Evolutionary conservation across 2,329 filamentous ascomycete genomes (phyloP).

Genomic region (Aspergillus ruber): DNA sequence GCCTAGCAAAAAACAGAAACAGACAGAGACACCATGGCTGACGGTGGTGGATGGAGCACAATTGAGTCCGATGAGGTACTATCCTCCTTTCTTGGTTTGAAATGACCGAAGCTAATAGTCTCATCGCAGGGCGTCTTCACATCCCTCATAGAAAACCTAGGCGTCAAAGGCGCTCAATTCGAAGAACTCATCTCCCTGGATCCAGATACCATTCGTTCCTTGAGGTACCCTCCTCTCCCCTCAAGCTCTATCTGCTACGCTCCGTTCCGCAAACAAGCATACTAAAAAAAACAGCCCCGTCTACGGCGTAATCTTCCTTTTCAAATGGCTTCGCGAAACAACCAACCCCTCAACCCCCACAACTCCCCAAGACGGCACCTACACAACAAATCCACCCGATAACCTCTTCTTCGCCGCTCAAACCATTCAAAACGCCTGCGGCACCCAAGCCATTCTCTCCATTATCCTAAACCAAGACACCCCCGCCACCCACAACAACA

Average conservation of each 20-base stretch:
- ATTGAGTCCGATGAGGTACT: conserved; percentile 94
- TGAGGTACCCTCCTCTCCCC: conserved; percentile 29
- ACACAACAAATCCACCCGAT: conserved; percentile 68
- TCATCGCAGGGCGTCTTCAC: conserved; percentile 79
- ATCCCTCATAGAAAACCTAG: conserved; percentile 85
- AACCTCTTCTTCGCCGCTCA: conserved; percentile 90
- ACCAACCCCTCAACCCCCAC: conserved; percentile 57
- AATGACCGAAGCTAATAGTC: conserved; percentile 4
- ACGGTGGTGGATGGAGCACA: conserved; percentile 75
- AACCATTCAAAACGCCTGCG: conserved; percentile 98
- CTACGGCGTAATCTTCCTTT: conserved; percentile 97
- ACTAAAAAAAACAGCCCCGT: conserved; percentile 53
- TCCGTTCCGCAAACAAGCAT: conserved; percentile 2
- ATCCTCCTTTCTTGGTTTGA: conserved; percentile 2
- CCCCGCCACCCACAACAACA: conserved; percentile 14
- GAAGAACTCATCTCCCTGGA: conserved; percentile 93
- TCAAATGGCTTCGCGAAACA: conserved; percentile 61
- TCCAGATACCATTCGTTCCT: conserved; percentile 48
- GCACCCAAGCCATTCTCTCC: conserved; percentile 87
- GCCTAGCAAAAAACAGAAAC: no score
- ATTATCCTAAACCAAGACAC: conserved; percentile 77
- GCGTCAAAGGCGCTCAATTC: conserved; percentile 90
- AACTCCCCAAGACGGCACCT: conserved; percentile 71
- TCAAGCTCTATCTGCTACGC: neutral
- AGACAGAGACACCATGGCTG: conserved; percentile 53